Evolutionary conservation across 1,284 basidiomycete genomes (phyloP).

Genomic region (Austroboletus novae-zelandiae): DNA sequence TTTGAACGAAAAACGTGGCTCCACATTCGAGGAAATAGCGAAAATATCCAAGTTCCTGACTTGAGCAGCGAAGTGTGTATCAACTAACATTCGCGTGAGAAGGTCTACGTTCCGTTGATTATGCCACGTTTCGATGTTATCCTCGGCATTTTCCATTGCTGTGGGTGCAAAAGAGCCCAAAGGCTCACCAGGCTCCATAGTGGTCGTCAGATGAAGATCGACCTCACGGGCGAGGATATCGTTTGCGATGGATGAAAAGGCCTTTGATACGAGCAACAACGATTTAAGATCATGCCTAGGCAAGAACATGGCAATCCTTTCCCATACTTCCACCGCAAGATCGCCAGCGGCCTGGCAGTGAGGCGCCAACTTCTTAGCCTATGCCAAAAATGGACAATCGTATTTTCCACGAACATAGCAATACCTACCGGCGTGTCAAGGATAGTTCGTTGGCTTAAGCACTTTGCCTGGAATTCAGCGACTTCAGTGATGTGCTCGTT

Average conservation of each 20-base stretch:
- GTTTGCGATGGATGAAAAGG: neutral
- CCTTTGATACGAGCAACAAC: neutral
- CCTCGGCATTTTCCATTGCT: constrained; percentile 8
- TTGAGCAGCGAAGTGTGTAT: constrained; percentile 54
- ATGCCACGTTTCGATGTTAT: constrained; percentile 46
- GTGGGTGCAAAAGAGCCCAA: constrained; percentile 17
- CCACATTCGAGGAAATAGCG: constrained; percentile 43
- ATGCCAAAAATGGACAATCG: no score
- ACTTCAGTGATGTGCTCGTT: constrained; percentile 46
- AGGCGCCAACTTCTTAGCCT: neutral
- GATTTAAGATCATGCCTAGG: neutral
- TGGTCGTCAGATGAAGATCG: constrained; percentile 47
- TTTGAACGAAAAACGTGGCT: constrained; percentile 59
- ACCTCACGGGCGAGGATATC: constrained; percentile 53
- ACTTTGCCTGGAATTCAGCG: neutral
- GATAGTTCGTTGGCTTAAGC: neutral
- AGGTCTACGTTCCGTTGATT: constrained; percentile 68
- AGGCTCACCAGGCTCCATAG: constrained; percentile 28
- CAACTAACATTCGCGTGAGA: constrained; percentile 60
- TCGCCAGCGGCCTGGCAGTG: neutral
- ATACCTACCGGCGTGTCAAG: neutral
- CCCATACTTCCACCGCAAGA: neutral
- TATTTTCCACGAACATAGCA: no score
- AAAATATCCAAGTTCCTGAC: constrained; percentile 59
- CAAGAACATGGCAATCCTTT: neutral